Evolutionary conservation across 1,284 basidiomycete genomes (phyloP).

Genomic region (Psilocybe mexicana): DNA sequence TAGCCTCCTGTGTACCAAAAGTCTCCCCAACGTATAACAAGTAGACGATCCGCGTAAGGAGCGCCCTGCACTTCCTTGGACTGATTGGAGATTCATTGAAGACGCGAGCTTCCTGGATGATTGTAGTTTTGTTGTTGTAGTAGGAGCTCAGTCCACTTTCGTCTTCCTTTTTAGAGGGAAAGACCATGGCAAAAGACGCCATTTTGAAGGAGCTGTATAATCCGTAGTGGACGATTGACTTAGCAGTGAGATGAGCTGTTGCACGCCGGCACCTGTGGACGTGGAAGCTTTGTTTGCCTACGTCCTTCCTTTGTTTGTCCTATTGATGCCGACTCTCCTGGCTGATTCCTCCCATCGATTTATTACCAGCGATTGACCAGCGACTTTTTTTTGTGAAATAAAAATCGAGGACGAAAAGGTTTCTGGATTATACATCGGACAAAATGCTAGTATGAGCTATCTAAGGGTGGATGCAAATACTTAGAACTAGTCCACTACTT

Average conservation of each 20-base stretch:
- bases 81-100: constrained; percentile 99
- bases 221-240: constrained; percentile 15
- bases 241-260: constrained; percentile 7
- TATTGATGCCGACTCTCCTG: constrained; percentile 10
- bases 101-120: constrained; percentile 96
- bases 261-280: constrained; percentile 28
- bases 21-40: constrained; percentile 96
- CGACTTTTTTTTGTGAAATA: no score
- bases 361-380: no score
- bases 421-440: not conserved
- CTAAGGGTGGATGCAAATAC: not conserved
- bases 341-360: not conserved
- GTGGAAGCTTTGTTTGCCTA: constrained; percentile 41
- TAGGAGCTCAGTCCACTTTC: constrained; percentile 84
- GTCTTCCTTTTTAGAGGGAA: constrained; percentile 90
- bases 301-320: constrained; percentile 29
- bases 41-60: constrained; percentile 96
- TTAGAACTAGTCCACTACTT: not conserved
- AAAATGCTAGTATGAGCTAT: not conserved
- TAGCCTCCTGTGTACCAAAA: constrained; percentile 95
- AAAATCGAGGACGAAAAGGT: not conserved
- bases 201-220: constrained; percentile 27
- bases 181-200: constrained; percentile 64
- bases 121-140: constrained; percentile 94
- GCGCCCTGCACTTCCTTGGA: constrained; percentile 93